These are phyloP conservation scores for Sporisorium exsertum DNA, from an alignment of 1,284 basidiomycete genomes.

Conservation along the genomic window DNA sequence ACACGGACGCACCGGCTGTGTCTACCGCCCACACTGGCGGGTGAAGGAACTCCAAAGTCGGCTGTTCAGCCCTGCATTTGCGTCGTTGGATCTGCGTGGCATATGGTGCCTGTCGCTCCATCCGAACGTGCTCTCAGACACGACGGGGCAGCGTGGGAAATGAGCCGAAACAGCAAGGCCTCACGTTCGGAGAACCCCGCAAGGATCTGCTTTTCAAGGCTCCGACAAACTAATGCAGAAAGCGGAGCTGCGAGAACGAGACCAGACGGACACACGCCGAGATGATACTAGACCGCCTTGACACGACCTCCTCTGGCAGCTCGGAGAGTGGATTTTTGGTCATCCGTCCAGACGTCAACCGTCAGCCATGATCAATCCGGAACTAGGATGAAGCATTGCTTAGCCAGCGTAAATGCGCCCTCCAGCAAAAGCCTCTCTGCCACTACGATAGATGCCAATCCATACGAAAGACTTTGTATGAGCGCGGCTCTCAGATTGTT, in stretches of 20 bases:
- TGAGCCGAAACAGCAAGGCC: neutral
- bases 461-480: no score
- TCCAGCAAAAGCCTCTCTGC: no score
- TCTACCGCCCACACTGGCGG: neutral
- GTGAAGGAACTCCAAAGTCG: no score
- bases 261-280: neutral
- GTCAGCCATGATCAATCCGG: neutral
- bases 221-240: neutral
- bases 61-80: no score
- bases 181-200: no score
- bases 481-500: no score
- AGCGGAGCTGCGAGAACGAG: neutral
- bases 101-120: neutral
- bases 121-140: neutral
- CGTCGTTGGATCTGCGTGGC: conserved; percentile 2
- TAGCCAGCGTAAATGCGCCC: neutral
- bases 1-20: neutral
- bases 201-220: no score
- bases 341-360: neutral
- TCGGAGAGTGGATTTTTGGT: no score
- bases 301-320: neutral
- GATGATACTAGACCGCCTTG: neutral
- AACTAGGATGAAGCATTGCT: neutral
- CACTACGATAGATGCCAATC: no score
- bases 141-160: neutral